phyloP scores from a whole-genome alignment of 192 early-diverging fungal genomes.

The Gonapodya sp. region DNA sequence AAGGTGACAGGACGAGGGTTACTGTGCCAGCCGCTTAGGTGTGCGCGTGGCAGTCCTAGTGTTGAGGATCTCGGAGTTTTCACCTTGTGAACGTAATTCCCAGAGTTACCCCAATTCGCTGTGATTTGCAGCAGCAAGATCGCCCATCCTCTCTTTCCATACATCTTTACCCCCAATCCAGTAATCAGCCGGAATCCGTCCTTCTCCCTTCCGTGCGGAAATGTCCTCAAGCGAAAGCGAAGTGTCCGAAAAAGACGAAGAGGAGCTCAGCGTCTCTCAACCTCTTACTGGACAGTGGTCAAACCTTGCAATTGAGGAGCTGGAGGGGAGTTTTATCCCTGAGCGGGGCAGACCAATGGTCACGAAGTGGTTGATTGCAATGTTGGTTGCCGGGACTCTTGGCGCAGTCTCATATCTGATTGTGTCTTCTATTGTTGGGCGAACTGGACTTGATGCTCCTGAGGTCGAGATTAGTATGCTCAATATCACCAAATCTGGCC shows the following conservation, averaged over 20 bases:
- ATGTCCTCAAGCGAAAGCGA: background rate
- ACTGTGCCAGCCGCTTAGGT: no score
- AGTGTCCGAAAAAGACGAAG: background rate
- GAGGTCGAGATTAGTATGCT: background rate
- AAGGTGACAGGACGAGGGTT: no score
- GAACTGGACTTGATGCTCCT: no score
- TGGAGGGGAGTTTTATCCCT: background rate
- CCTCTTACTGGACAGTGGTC: background rate
- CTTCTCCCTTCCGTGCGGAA: no score
- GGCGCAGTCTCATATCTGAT: background rate
- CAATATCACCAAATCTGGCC: background rate
- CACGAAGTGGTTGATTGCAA: background rate
- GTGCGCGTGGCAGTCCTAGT: no score
- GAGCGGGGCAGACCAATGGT: background rate
- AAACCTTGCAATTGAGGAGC: background rate
- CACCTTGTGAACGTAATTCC: no score
- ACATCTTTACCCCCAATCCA: no score
- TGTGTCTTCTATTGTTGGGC: background rate
- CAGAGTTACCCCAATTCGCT: no score
- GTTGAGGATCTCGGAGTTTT: no score
- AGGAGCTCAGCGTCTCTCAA: background rate
- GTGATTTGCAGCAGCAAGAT: no score
- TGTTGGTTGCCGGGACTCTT: background rate
- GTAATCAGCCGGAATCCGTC: no score
- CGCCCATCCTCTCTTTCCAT: no score